phyloP scores from a whole-genome alignment of 139 green algal genomes.

The Picochlorum sp. region DNA sequence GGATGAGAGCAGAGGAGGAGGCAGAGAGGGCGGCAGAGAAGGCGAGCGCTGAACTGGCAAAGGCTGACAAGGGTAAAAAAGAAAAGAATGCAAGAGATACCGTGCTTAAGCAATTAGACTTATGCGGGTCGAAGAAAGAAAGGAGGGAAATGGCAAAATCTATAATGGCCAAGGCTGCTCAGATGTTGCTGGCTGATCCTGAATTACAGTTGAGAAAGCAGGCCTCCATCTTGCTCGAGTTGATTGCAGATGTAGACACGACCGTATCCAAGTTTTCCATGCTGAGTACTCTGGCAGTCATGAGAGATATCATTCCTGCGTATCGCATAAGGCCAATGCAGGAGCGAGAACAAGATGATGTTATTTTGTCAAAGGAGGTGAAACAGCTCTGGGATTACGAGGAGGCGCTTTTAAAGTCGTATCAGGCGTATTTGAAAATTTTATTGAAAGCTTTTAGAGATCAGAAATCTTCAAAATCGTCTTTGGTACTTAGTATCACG shows the following conservation, averaged over 20 bases:
- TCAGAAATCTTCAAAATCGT: conserved; percentile 2
- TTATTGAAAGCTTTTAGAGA: conserved; percentile 35
- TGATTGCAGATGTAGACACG: conserved; percentile 18
- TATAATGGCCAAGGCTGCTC: conserved; percentile 57
- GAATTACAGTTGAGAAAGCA: conserved; percentile 37
- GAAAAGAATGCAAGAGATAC: neutral
- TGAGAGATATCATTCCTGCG: conserved; percentile 68
- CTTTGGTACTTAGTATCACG: conserved; percentile 21
- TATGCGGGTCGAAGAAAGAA: conserved; percentile 10
- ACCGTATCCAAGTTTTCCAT: conserved; percentile 61
- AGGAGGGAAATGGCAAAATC: conserved; percentile 39
- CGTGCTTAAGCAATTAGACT: conserved; percentile 23
- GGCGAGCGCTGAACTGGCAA: neutral
- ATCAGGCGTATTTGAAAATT: conserved; percentile 68
- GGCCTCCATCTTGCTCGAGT: conserved; percentile 25
- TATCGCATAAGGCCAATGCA: conserved; percentile 72
- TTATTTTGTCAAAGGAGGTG: conserved; percentile 48
- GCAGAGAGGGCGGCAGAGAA: neutral
- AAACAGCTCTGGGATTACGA: conserved; percentile 66
- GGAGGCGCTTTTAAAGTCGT: conserved; percentile 54
- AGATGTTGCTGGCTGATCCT: conserved; percentile 56
- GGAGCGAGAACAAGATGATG: conserved; percentile 48
- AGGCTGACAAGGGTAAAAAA: neutral
- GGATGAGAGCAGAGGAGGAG: neutral
- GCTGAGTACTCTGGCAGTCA: conserved; percentile 72